A percentile compares a stretch with the other conserved stretches of the same genome.
These are phyloP conservation scores for Suillus subluteus DNA, from an alignment of 768 basidiomycete genomes.

Conservation along the genomic window DNA sequence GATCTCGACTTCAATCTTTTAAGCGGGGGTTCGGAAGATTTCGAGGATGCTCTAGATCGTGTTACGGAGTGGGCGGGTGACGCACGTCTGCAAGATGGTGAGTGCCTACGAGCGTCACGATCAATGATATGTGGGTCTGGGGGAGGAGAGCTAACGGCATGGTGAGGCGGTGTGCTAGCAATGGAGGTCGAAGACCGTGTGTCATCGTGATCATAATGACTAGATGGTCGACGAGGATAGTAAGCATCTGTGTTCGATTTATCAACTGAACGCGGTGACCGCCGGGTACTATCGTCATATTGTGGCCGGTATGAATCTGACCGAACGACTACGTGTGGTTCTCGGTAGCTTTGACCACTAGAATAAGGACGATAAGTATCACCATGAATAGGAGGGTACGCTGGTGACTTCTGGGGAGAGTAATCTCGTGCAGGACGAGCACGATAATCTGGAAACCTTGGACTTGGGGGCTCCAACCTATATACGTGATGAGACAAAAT, in stretches of 20 bases:
- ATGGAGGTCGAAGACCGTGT: constrained; percentile 34
- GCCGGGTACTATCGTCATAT: constrained; percentile 41
- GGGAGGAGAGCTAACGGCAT: constrained; percentile 24
- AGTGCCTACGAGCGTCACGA: constrained; percentile 9
- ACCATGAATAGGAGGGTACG: constrained; percentile 37
- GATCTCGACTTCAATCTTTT: constrained; percentile 47
- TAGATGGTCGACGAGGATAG: constrained; percentile 27
- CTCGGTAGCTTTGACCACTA: constrained; percentile 39
- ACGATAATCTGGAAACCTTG: constrained; percentile 42
- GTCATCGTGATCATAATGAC: constrained; percentile 29
- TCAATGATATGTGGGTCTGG: constrained; percentile 24
- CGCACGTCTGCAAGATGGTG: constrained; percentile 17
- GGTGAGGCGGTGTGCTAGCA: constrained; percentile 37
- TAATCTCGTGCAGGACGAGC: constrained; percentile 35
- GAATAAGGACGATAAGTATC: constrained; percentile 57
- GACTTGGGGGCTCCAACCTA: constrained; percentile 33
- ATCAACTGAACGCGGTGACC: constrained; percentile 32
- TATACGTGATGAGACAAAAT: constrained; percentile 19
- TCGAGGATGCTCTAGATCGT: constrained; percentile 32
- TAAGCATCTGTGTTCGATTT: constrained; percentile 31
- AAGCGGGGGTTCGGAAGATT: constrained; percentile 33
- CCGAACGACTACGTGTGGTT: constrained; percentile 39
- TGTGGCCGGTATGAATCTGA: constrained; percentile 58
- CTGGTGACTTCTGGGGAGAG: constrained; percentile 40
- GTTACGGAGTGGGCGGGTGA: constrained; percentile 23